Conservation (phyloP, 306 rosid genomes). For the Abrus precatorius region DNA sequence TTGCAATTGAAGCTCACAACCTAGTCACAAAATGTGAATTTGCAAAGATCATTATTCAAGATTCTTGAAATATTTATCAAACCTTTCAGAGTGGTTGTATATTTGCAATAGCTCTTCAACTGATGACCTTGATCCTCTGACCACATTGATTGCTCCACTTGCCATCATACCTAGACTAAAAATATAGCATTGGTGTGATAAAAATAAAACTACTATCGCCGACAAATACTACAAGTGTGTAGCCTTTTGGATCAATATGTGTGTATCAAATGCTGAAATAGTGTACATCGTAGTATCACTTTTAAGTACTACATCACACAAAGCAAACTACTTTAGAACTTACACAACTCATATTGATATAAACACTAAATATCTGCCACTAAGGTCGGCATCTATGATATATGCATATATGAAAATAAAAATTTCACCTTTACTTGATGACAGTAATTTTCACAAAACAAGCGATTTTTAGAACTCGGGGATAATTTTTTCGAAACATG, state of each 20-base stretch:
- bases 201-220: constrained; percentile 8
- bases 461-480: not conserved
- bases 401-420: not conserved
- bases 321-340: constrained; percentile 11
- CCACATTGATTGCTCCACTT: constrained; percentile 90
- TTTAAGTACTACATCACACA: not conserved
- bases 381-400: constrained; percentile 7
- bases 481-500: constrained; percentile 12
- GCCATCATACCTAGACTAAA: constrained; percentile 89
- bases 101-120: constrained; percentile 84
- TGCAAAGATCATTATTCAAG: not conserved
- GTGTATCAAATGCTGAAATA: constrained; percentile 5
- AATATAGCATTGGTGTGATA: constrained; percentile 47
- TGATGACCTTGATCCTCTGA: constrained; percentile 95
- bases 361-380: constrained; percentile 15
- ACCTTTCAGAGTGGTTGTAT: constrained; percentile 96
- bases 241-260: constrained; percentile 3
- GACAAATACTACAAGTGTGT: constrained; percentile 1
- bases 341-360: constrained; percentile 21
- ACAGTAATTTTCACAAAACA: constrained; percentile 17
- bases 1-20: constrained; percentile 23
- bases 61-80: constrained; percentile 17
- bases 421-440: constrained; percentile 27
- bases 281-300: constrained; percentile 10
- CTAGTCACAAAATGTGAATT: constrained; percentile 10